Percentiles rank a stretch among this genome's conserved stretches.
Conservation (phyloP, 306 rosid genomes). For the Sindora glabra region DNA sequence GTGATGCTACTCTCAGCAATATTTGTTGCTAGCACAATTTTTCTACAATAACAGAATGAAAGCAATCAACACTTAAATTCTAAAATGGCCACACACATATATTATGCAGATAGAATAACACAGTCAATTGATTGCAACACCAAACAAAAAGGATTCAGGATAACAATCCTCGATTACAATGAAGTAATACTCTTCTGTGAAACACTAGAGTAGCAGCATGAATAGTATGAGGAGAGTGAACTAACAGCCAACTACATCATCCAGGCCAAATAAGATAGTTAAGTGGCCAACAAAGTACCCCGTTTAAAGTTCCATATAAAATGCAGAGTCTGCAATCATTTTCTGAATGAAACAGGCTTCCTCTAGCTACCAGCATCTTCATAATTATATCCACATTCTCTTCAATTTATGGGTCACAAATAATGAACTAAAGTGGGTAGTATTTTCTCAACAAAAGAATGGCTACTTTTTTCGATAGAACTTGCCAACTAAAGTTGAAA, state of each 20-base stretch:
- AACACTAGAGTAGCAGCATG: too few relatives aligned
- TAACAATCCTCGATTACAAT: neutral
- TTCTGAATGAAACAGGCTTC: neutral
- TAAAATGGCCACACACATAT: constrained; percentile 3
- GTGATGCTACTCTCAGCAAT: constrained; percentile 99
- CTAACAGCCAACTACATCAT: neutral
- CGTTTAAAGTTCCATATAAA: neutral
- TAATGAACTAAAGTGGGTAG: neutral
- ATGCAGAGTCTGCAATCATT: neutral
- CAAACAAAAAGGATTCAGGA: neutral
- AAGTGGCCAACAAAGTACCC: neutral
- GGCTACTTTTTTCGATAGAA: too few relatives aligned
- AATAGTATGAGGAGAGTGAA: too few relatives aligned
- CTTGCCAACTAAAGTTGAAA: neutral
- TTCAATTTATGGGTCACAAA: neutral
- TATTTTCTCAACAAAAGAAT: too few relatives aligned
- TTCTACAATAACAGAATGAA: constrained; percentile 45
- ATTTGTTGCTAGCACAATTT: constrained; percentile 93
- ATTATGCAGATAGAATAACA: neutral
- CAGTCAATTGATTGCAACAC: neutral
- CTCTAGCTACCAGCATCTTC: neutral
- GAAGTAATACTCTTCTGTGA: neutral
- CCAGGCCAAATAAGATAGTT: neutral
- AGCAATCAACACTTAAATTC: constrained; percentile 11
- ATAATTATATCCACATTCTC: neutral